Conservation (phyloP, 2,329 filamentous ascomycete species). For the Nigrograna mackinnonii region DNA sequence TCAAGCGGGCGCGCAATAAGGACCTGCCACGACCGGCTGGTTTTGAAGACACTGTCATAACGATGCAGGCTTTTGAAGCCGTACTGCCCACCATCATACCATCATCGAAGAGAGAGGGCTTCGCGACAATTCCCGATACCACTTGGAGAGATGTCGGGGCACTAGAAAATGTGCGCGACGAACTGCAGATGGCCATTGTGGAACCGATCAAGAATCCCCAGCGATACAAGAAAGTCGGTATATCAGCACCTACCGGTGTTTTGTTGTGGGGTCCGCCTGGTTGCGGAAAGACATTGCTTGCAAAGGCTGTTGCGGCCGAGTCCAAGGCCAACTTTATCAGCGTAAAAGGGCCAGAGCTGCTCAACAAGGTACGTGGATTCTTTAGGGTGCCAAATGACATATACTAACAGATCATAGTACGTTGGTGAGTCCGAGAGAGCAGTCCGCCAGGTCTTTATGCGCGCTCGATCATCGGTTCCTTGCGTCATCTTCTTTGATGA, state of each 20-base stretch:
- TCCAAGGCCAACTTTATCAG: conserved; percentile 97
- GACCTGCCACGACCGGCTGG: conserved; percentile 57
- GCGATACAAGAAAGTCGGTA: conserved; percentile 75
- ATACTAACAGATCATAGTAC: conserved; percentile 54
- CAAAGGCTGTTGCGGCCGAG: conserved; percentile 94
- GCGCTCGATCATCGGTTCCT: conserved; percentile 82
- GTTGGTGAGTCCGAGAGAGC: conserved; percentile 95
- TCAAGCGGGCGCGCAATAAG: conserved; percentile 54
- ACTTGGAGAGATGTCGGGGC: conserved; percentile 94
- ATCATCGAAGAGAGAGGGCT: conserved; percentile 88
- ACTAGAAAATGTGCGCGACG: conserved; percentile 74
- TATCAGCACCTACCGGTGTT: conserved; percentile 81
- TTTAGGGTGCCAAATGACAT: background rate
- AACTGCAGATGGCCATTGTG: conserved; percentile 84
- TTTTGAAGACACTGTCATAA: conserved; percentile 59
- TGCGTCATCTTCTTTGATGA: conserved; percentile 99
- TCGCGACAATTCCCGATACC: conserved; percentile 89
- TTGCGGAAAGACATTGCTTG: conserved; percentile 94
- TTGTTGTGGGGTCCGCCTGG: conserved; percentile 96
- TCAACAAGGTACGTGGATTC: conserved; percentile 70
- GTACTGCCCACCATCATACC: conserved; percentile 78
- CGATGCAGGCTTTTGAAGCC: conserved; percentile 70
- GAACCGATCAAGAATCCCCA: conserved; percentile 84
- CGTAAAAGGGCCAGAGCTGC: conserved; percentile 91
- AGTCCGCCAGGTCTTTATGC: conserved; percentile 87